These are phyloP conservation scores for Pestalotiopsis fici DNA, from an alignment of 2,329 filamentous ascomycete species.

Conservation along the genomic window DNA sequence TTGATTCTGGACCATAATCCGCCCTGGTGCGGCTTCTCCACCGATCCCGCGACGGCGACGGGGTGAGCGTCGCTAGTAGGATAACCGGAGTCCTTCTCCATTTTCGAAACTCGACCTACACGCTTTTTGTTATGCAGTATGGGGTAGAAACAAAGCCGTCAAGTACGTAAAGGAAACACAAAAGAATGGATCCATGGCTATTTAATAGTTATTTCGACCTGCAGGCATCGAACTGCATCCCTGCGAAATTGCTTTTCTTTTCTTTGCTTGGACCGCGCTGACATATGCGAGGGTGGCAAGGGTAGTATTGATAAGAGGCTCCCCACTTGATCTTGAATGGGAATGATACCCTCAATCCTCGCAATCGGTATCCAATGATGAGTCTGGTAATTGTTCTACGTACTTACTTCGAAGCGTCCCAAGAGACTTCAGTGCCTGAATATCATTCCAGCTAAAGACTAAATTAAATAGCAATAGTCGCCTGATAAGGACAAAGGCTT, in stretches of 20 bases:
- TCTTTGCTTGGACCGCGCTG: background rate
- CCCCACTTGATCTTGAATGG: background rate
- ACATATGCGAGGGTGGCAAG: background rate
- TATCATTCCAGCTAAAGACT: background rate
- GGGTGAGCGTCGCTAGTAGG: background rate
- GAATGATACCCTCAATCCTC: background rate
- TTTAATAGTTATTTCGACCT: background rate
- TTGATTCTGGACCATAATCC: slow-evolving; percentile 10
- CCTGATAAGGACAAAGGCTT: background rate
- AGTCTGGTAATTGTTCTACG: background rate
- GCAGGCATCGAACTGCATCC: background rate
- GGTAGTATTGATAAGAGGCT: background rate
- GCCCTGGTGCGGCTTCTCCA: slow-evolving; percentile 2
- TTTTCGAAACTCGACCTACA: background rate
- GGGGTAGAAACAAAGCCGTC: background rate
- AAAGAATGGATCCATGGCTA: background rate
- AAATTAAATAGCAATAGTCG: background rate
- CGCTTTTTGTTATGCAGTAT: background rate
- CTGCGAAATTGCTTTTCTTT: background rate
- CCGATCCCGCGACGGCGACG: slow-evolving; percentile 11
- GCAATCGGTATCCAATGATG: background rate
- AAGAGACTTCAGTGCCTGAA: background rate
- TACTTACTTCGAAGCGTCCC: background rate
- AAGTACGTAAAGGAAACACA: slow-evolving; percentile 4
- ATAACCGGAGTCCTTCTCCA: background rate